Conservation (phyloP, 164 flowering plant genomes). For the Piper longum region DNA sequence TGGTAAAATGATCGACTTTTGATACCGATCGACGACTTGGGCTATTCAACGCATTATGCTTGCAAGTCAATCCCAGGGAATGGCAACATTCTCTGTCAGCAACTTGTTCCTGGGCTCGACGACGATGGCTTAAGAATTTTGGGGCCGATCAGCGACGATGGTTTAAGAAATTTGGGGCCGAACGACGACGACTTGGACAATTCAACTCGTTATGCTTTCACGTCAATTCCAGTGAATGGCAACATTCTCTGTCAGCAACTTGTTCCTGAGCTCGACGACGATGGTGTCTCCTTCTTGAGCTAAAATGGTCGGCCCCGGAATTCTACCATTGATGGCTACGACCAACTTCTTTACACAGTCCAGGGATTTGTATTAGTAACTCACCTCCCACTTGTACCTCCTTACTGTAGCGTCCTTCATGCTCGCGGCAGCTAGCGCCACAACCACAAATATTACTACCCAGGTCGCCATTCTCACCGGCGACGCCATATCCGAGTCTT, state of each 20-base stretch:
- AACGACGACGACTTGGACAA: too few relatives aligned
- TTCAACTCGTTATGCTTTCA: too few relatives aligned
- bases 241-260: constrained; percentile 55
- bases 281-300: constrained; percentile 68
- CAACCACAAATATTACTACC: neutral
- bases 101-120: constrained; percentile 31
- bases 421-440: constrained; percentile 11
- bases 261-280: constrained; percentile 51
- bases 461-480: neutral
- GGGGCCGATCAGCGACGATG: constrained; percentile 77
- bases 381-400: constrained; percentile 61
- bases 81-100: constrained; percentile 62
- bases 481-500: neutral
- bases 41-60: too few relatives aligned
- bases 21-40: too few relatives aligned
- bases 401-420: constrained; percentile 35
- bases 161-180: constrained; percentile 64
- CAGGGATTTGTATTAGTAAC: constrained; percentile 57
- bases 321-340: constrained; percentile 51
- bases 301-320: constrained; percentile 66
- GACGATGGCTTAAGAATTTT: too few relatives aligned
- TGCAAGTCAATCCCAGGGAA: constrained; percentile 99
- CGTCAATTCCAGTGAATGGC: constrained; percentile 98
- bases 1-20: too few relatives aligned
- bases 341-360: constrained; percentile 62